phyloP scores from a whole-genome alignment of 2,329 filamentous ascomycete species.

The Sporothrix pallida region DNA sequence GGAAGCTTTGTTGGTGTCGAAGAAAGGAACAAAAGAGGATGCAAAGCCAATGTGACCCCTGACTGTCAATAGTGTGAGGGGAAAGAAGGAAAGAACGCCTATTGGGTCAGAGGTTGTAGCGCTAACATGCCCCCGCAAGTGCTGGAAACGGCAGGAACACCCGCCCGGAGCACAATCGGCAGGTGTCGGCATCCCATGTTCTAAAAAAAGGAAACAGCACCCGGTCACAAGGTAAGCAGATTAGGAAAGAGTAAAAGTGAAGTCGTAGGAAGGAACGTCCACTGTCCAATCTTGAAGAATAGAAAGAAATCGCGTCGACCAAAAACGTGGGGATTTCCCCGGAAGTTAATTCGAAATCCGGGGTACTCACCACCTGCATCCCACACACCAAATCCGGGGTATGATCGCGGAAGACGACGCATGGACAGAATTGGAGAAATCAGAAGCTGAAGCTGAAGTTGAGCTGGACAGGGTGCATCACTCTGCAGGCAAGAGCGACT shows the following conservation, averaged over 20 bases:
- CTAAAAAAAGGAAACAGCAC: constrained; percentile 2
- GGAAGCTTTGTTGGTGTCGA: neutral
- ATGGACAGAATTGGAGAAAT: neutral
- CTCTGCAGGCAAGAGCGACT: constrained; percentile 3
- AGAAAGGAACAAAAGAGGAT: neutral
- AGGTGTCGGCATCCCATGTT: neutral
- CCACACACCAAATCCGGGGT: constrained; percentile 18
- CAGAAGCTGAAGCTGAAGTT: neutral
- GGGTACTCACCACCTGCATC: neutral
- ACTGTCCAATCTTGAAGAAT: too few species aligned
- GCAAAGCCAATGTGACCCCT: neutral
- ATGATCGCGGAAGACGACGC: constrained; percentile 9
- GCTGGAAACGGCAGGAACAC: constrained; percentile 16
- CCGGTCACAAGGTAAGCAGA: neutral
- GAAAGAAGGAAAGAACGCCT: neutral
- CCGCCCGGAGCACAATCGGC: neutral
- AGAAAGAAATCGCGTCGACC: neutral
- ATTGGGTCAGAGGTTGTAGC: neutral
- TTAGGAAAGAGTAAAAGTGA: neutral
- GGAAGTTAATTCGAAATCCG: constrained; percentile 13
- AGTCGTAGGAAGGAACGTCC: too few species aligned
- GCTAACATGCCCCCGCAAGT: constrained; percentile 1
- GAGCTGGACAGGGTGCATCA: neutral
- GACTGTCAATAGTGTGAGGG: neutral
- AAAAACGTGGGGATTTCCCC: constrained; percentile 22